phyloP scores from a whole-genome alignment of 1,284 basidiomycete genomes.

The Phylloboletellus chloephorus region DNA sequence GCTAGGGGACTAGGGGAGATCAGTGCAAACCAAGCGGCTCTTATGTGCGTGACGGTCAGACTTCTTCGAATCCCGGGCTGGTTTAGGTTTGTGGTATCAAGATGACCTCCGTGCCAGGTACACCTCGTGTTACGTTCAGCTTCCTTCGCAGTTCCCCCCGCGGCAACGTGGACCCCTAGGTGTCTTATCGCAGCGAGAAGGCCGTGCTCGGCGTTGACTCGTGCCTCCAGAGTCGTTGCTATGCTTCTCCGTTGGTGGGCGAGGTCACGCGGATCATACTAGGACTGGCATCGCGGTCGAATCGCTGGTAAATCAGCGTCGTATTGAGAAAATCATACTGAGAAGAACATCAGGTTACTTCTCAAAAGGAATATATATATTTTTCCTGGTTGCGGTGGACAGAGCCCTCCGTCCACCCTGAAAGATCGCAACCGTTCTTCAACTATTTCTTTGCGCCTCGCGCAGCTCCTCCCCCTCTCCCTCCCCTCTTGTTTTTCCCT shows the following conservation, averaged over 20 bases:
- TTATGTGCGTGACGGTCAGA: conserved; percentile 16
- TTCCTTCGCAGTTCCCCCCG: conserved; percentile 4
- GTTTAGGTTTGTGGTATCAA: conserved; percentile 12
- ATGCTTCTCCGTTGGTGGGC: not conserved
- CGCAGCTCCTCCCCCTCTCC: rapidly evolving
- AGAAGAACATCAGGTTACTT: conserved; percentile 24
- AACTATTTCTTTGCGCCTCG: not conserved
- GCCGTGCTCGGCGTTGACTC: conserved; percentile 3
- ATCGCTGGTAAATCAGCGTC: conserved; percentile 11
- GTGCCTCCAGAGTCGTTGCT: not conserved
- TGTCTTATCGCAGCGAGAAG: conserved; percentile 18
- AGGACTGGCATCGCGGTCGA: conserved; percentile 8
- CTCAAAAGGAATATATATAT: not conserved
- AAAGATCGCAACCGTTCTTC: conserved; percentile 1
- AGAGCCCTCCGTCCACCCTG: not conserved
- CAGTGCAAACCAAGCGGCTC: not conserved
- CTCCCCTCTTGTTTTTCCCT: conserved; percentile 7
- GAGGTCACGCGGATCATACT: conserved; percentile 4
- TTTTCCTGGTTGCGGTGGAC: conserved; percentile 1
- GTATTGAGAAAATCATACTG: conserved; percentile 7
- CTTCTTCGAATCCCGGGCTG: conserved; percentile 4
- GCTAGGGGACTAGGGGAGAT: not conserved
- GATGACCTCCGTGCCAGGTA: conserved; percentile 1
- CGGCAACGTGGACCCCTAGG: conserved; percentile 24
- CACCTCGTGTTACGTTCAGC: conserved; percentile 9